Evolutionary conservation across 2,329 filamentous ascomycete genomes (phyloP), one percentile per base, ranked within the genome.

Genomic region (Lachnellula cervina): DNA sequence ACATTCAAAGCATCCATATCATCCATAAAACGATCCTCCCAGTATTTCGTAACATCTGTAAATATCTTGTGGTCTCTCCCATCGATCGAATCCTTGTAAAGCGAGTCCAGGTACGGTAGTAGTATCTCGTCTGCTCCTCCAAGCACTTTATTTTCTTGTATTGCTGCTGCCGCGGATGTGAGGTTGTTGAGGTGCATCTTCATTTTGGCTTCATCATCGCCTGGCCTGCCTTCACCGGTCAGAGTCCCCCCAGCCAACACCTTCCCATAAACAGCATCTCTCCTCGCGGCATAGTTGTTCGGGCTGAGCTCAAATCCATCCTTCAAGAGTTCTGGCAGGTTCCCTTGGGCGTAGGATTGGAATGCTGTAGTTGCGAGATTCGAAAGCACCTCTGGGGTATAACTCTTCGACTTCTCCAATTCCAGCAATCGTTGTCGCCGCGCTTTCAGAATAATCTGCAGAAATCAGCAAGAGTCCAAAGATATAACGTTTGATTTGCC

Each of bases 1-100:
- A 96, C 90, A 66, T 97, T 97, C 50, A 97, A 76, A 6, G 85
- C 84, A 59, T 84, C 80, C 87, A 97, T 92, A 66, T 97, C 93
- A 55, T 88, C 84, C 69, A 89, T 88, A 72, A 97, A 97, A 14
- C 90, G 81, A n/a, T 82, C 77, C 71, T 97, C 93, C 76, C 91
- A 96, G 67, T 86, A 87, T 70, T 88, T 81, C 0, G 93, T 96
- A 28, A 97, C 80, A 60, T 89, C 84, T 2, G 89, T 94, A 72
- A 96, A 97, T 58, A 97, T 92, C 51, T 76, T 79, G 68, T 86
- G 81, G 62, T 86, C 81, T 54, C 75, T 76, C 1, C 80, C 82
- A 65, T 85, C 82, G 59, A 86, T 79, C 0, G 77, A 79, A 66
- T 83, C 80, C 70, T 82, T 83, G 69, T 85, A 81, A 4, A 84